Evolutionary conservation across 106 monocot species (phyloP), one percentile per base, ranked within the genome.

Genomic region (Cymbidium sinense): DNA sequence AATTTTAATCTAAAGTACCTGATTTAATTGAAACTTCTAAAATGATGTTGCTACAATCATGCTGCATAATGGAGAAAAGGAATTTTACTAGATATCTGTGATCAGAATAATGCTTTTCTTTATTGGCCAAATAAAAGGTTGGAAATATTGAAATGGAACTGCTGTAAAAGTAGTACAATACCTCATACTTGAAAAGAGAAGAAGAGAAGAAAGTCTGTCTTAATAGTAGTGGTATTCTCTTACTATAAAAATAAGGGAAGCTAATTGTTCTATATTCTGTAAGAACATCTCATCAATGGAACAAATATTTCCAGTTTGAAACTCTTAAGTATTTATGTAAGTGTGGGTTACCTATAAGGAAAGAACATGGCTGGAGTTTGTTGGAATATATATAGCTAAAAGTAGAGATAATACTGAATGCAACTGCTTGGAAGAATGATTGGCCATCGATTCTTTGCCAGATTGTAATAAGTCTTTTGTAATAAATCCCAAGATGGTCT

Each of bases 241-340:
- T 71, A 37, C 19, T 71, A 39, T 71, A 37, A 37, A 69, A 36
- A 37, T 71, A 71, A 71, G 71, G 37, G 37, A 37, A 71, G 37
- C 35, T 37, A 71, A 39, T 71, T 71, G 36, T 29, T 71, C 61
- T 10, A 67, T 71, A 0, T 71, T 37, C n/a, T 71, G 37, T 71
- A 6, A 37, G 36, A 71, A 29, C 71, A 25, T 51, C n/a, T n/a
- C n/a, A n/a, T n/a, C n/a, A n/a, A n/a, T n/a, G n/a, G n/a, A n/a
- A n/a, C n/a, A n/a, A n/a, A n/a, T n/a, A n/a, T n/a, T n/a, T n/a
- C n/a, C n/a, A n/a, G n/a, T n/a, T n/a, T n/a, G n/a, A n/a, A n/a
- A n/a, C n/a, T n/a, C n/a, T n/a, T n/a, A n/a, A n/a, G n/a, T n/a
- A n/a, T n/a, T n/a, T n/a, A n/a, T n/a, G n/a, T n/a, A n/a, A n/a